Conservation (phyloP, 75 land plant genomes). For the Pinus tabuliformis region DNA sequence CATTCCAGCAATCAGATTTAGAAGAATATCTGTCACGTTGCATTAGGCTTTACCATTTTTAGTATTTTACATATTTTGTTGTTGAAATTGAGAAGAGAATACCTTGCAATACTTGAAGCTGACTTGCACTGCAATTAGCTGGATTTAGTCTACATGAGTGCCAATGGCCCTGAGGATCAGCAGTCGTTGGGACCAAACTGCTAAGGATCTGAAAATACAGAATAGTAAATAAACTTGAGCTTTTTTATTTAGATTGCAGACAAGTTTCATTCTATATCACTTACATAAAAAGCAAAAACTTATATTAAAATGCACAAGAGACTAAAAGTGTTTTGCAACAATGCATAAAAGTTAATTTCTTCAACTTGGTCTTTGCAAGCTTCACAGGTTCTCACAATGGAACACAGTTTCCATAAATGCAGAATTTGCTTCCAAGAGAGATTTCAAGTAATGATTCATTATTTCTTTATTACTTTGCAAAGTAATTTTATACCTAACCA, state of each 20-base stretch:
- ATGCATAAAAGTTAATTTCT: constrained; percentile 6
- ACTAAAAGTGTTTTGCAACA: not conserved
- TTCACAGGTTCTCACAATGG: not conserved
- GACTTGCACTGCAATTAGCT: constrained; percentile 43
- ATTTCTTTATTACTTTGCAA: not conserved
- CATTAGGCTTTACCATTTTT: not conserved
- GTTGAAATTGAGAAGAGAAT: not conserved
- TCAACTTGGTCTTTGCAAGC: not conserved
- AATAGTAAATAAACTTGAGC: not conserved
- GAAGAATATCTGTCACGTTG: not conserved
- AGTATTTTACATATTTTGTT: not conserved
- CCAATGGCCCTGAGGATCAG: constrained; percentile 72
- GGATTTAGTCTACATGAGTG: constrained; percentile 56
- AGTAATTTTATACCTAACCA: not conserved
- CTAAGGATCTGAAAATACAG: constrained; percentile 47
- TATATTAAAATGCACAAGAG: not conserved
- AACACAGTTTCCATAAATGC: not conserved
- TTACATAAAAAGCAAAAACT: not conserved
- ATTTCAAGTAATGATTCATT: not conserved
- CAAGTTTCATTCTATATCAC: not conserved
- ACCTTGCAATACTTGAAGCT: constrained; percentile 77
- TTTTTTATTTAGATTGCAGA: not conserved
- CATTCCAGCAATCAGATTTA: not conserved
- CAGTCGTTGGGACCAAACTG: constrained; percentile 54
- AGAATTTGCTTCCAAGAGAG: not conserved